Base-by-base conservation (phyloP, 345 rosid species). In the Iberis pinnata region DNA sequence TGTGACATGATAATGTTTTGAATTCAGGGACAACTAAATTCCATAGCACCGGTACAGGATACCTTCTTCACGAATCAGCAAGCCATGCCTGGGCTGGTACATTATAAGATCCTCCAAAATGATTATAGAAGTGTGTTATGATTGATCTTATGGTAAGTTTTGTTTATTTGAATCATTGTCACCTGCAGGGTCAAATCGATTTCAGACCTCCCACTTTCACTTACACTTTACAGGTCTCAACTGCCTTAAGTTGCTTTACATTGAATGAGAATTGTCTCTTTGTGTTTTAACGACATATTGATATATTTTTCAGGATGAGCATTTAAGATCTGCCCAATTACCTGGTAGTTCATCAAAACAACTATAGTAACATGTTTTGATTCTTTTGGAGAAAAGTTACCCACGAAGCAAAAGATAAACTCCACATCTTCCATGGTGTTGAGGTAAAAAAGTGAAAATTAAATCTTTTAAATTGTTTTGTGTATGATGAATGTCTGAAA, bases 321-420 rank as follows among this genome's bases (percentile, higher is more conserved):
- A 78, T 59, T 59, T 84, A 72, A 79, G 88, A 70, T 61, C 85
- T 48, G 44, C 79, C 13, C 82, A 77, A 49, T 36, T 84, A 65
- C 80, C 78, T 47, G 71, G 83, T 27, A 71, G 68, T 66, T 61
- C 78, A 56, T 67, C 85, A 41, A 78, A 84, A 65, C 81, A 73
- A 57, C 57, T 69, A 33, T 69, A 70, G 39, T 33, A 29, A 20
- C n/a, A 20, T 18, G 5, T 6, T 29, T 25, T 50, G 14, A 43
- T 12, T 17, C 8, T 11, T 32, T n/a, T 51, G 53, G 7, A 45
- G 29, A 45, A 10, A 52, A 42, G 44, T 27, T 43, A 6, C n/a
- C n/a, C n/a, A n/a, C n/a, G n/a, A n/a, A n/a, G n/a, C n/a, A n/a
- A n/a, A n/a, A n/a, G n/a, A n/a, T n/a, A n/a, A n/a, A n/a, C n/a